Evolutionary conservation across 768 basidiomycete genomes (phyloP).

Genomic region (Kwoniella newhampshirensis): DNA sequence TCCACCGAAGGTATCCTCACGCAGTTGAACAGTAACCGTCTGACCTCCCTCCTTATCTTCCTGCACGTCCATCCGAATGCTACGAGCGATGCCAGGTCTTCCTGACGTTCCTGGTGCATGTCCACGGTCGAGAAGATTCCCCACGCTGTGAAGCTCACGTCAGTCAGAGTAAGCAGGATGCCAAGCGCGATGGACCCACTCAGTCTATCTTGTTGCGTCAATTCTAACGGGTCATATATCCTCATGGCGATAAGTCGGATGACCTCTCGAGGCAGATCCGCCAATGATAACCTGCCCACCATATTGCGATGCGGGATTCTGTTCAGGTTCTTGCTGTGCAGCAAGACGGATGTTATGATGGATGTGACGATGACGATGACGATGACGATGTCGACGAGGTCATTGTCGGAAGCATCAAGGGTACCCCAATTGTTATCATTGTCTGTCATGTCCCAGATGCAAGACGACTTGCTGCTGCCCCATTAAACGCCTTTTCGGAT

Average conservation of each 20-base stretch:
- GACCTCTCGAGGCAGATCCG: constrained; percentile 38
- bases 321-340: no score
- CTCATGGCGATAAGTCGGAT: constrained; percentile 33
- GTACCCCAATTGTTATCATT: no score
- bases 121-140: constrained; percentile 52
- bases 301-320: no score
- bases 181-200: constrained; percentile 28
- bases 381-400: no score
- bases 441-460: no score
- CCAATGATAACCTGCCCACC: not conserved
- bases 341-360: no score
- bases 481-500: no score
- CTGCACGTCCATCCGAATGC: constrained; percentile 35
- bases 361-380: not conserved
- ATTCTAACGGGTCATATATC: constrained; percentile 42
- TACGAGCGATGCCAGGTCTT: constrained; percentile 35
- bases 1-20: constrained; percentile 37
- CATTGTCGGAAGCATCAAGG: no score
- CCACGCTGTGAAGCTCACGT: constrained; percentile 37
- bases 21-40: constrained; percentile 44
- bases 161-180: not conserved
- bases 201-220: constrained; percentile 46
- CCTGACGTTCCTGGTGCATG: constrained; percentile 44
- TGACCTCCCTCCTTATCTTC: constrained; percentile 36
- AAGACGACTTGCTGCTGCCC: no score